Evolutionary conservation across 2,329 filamentous ascomycete genomes (phyloP).

Genomic region (Alternaria sp.): DNA sequence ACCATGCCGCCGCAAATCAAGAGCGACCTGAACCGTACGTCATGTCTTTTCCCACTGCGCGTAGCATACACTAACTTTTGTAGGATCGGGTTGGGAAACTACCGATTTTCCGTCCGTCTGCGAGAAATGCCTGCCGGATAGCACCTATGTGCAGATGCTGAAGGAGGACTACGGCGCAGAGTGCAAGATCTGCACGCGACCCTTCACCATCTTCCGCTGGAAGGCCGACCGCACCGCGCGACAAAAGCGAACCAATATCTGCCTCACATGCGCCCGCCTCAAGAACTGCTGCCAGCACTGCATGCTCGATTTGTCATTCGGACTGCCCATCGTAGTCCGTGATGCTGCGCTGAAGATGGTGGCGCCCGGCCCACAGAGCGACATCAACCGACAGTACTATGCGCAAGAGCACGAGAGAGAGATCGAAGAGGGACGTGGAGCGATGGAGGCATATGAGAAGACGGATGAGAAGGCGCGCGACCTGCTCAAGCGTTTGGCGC

Average conservation of each 20-base stretch:
- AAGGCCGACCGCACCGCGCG: slow-evolving; percentile 89
- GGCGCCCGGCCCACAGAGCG: slow-evolving; percentile 87
- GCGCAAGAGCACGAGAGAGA: slow-evolving; percentile 96
- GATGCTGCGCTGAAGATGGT: slow-evolving; percentile 99
- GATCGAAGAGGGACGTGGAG: slow-evolving; percentile 85
- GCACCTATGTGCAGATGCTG: slow-evolving; percentile 98
- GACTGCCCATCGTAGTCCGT: slow-evolving; percentile 89
- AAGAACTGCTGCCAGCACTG: slow-evolving; percentile 99
- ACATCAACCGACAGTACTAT: slow-evolving; percentile 96
- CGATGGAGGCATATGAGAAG: slow-evolving; percentile 89
- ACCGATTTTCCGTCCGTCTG: slow-evolving; percentile 88
- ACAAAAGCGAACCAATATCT: slow-evolving; percentile 93
- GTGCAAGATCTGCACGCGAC: slow-evolving; percentile 81
- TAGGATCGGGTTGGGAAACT: slow-evolving; percentile 77
- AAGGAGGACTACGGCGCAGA: slow-evolving; percentile 91
- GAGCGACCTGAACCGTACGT: slow-evolving; percentile 87
- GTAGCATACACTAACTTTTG: background rate
- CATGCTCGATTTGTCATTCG: slow-evolving; percentile 97
- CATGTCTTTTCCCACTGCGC: background rate
- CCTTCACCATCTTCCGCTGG: slow-evolving; percentile 96
- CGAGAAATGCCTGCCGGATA: slow-evolving; percentile 93
- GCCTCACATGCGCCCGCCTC: slow-evolving; percentile 91
- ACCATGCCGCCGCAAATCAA: slow-evolving; percentile 90
- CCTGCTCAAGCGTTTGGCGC: slow-evolving; percentile 80
- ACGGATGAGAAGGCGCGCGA: slow-evolving; percentile 96